A percentile compares a stretch with the other conserved stretches of the same genome.
Conservation (phyloP, 192 early-diverging fungal genomes). For the Lobosporangium transversale region DNA sequence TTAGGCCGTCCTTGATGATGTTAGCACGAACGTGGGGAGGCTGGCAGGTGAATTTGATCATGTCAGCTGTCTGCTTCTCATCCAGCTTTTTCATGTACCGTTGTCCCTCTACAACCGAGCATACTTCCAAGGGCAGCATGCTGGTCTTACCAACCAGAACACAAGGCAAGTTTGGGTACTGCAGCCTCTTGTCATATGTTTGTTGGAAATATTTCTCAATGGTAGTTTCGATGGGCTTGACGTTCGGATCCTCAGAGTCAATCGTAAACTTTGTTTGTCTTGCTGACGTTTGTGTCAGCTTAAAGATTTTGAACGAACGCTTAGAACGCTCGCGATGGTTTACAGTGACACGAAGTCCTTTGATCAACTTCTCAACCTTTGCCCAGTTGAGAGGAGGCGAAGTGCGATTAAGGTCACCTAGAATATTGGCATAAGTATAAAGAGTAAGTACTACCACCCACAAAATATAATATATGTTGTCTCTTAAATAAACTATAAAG, state of each 20-base stretch:
- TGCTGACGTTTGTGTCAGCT: conserved; percentile 72
- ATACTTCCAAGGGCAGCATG: conserved; percentile 89
- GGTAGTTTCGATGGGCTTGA: conserved; percentile 37
- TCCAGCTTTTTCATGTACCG: conserved; percentile 84
- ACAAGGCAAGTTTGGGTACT: conserved; percentile 83
- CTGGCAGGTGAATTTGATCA: conserved; percentile 95
- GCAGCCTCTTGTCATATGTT: conserved; percentile 75
- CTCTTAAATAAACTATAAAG: too few species aligned
- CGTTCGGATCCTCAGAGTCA: conserved; percentile 50
- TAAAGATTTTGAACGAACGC: conserved; percentile 75
- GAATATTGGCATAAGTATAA: neutral
- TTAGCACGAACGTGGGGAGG: conserved; percentile 80
- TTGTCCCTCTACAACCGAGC: conserved; percentile 84
- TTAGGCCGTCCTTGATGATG: conserved; percentile 80
- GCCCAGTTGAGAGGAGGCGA: conserved; percentile 47
- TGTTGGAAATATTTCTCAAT: conserved; percentile 71
- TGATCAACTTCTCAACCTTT: conserved; percentile 61
- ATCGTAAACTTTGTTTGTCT: conserved; percentile 75
- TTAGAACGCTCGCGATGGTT: conserved; percentile 69
- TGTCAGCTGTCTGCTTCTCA: conserved; percentile 90
- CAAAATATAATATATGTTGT: too few species aligned
- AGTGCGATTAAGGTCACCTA: conserved; percentile 55
- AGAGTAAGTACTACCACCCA: conserved; percentile 12
- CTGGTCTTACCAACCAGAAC: conserved; percentile 72
- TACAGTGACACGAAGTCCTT: conserved; percentile 62